Percentiles rank a stretch among this genome's conserved stretches.
Conservation (phyloP, 345 rosid genomes). For the Pistacia atlantica region DNA sequence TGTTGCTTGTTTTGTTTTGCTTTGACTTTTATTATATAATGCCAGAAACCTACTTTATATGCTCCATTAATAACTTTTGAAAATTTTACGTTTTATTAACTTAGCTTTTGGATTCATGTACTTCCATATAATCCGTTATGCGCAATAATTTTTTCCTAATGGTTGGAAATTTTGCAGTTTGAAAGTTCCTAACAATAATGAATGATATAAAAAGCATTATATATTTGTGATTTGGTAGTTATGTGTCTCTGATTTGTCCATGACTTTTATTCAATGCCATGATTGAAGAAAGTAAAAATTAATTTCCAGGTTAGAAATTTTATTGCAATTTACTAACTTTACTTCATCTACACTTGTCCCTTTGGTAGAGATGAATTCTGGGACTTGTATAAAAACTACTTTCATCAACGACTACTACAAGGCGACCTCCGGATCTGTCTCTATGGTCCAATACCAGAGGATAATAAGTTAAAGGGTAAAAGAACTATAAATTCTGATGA, state of each 20-base stretch:
- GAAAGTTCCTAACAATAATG: not conserved
- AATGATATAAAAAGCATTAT: not conserved
- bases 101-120: not conserved
- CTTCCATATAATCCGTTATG: not conserved
- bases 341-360: not conserved
- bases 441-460: slow-evolving; percentile 55
- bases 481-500: slow-evolving; percentile 27
- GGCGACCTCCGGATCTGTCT: slow-evolving; percentile 64
- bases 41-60: not conserved
- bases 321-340: not conserved
- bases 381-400: slow-evolving; percentile 79
- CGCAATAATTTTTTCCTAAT: not conserved
- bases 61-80: not conserved
- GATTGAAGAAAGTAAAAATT: too few species aligned
- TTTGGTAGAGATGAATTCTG: slow-evolving; percentile 81
- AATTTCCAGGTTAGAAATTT: not conserved
- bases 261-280: too few species aligned
- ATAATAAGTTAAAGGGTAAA: slow-evolving; percentile 34
- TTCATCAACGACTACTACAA: slow-evolving; percentile 56
- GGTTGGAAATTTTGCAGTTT: not conserved
- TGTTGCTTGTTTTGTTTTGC: not conserved
- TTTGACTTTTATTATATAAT: not conserved
- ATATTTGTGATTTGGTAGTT: not conserved
- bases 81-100: not conserved
- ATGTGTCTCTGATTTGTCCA: not conserved